Evolutionary conservation across 2,329 filamentous ascomycete species (phyloP), one percentile per base, ranked within the genome.

Genomic region (Ophiostoma sp.): DNA sequence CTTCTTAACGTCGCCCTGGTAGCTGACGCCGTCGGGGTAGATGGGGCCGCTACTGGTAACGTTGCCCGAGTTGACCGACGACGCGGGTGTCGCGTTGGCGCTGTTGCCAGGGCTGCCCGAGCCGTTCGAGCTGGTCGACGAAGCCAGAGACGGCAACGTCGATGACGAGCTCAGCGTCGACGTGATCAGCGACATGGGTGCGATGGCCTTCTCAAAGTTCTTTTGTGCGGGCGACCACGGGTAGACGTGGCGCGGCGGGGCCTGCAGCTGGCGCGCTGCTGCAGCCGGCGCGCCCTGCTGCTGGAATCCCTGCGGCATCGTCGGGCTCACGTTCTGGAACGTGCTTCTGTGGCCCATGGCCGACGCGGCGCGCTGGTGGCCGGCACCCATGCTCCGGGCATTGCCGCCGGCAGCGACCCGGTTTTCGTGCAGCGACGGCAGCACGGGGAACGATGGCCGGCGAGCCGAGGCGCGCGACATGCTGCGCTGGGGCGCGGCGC

Each of bases 1-100:
- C 84, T 96, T 97, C 84, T 93, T 94, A 88, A 99, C 96, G 79
- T 89, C 93, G 1, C 95, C 95, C 67, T 91, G 87, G 79, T 94
- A 92, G 44, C 87, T 86, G 41, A 67, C 23, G 23, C 65, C 65
- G 39, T 67, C 15, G n/a, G 39, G 65, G 64, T 44, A 67, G 64
- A 44, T 20, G n/a, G 39, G 15, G 35, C 33, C 33, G 35, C 6
- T 20, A 3, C 20, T 65, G 20, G 13, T 39, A 20, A 35, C 7
- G 3, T 5, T 72, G 48, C 76, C 65, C 64, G 68, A 70, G 6
- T 27, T n/a, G 6, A 67, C 33, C 8, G 62, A 39, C 8, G 72
- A 52, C 73, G 73, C 31, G 68, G 73, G 72, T 7, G 74, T 74
- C 0, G 33, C 35, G 8, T 7, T 33, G 15, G 4, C 20, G 20